A percentile compares a stretch with the other conserved stretches of the same genome.
phyloP scores from a whole-genome alignment of 2,329 filamentous ascomycete species.

The Akanthomyces uredinophilus region DNA sequence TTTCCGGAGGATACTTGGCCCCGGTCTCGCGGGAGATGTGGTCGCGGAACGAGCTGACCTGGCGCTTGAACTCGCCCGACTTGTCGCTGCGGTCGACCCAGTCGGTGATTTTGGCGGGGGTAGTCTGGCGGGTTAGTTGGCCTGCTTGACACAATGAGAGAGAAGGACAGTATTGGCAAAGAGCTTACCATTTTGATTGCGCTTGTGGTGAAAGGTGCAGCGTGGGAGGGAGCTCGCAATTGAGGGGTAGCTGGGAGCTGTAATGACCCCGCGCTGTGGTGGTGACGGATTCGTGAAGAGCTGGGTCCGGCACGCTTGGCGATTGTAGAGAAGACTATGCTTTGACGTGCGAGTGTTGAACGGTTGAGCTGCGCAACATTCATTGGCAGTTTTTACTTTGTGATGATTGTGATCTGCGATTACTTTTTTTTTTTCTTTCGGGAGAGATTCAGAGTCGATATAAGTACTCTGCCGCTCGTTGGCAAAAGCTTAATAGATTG shows the following conservation, averaged over 20 bases:
- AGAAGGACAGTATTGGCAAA: neutral
- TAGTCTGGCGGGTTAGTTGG: neutral
- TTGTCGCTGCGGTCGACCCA: slow-evolving; percentile 77
- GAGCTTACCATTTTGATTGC: slow-evolving; percentile 6
- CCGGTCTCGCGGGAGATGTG: slow-evolving; percentile 68
- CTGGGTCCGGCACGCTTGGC: neutral
- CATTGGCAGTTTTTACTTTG: neutral
- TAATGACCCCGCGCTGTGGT: slow-evolving; percentile 2
- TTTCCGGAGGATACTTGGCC: slow-evolving; percentile 77
- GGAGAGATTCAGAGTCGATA: neutral
- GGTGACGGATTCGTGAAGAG: neutral
- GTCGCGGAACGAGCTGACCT: slow-evolving; percentile 75
- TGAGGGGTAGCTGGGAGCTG: neutral
- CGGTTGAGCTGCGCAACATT: neutral
- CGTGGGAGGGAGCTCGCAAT: neutral
- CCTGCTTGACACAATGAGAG: neutral
- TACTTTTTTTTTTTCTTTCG: neutral
- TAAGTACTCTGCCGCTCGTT: neutral
- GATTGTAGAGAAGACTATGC: neutral
- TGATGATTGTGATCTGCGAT: neutral
- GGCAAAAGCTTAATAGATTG: neutral
- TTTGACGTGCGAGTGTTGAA: neutral
- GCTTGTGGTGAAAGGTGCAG: neutral
- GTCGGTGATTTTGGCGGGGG: slow-evolving; percentile 60
- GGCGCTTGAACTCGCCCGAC: slow-evolving; percentile 88